Base-by-base conservation (phyloP, 495 filamentous ascomycete species). In the Copromyces sp. region DNA sequence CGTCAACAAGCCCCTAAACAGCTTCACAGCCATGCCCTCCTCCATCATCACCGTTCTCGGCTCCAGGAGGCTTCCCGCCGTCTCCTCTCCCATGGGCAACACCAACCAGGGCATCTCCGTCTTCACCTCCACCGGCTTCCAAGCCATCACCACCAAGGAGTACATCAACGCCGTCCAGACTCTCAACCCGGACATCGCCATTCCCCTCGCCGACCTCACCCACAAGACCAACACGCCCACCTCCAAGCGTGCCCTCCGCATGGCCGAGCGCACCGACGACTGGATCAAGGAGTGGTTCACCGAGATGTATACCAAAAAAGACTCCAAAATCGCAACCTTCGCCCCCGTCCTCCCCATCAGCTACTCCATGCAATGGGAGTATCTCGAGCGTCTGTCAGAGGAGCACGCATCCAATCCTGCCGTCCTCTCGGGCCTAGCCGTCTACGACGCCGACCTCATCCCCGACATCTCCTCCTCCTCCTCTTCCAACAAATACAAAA, bases 261-360 rank as follows among this genome's bases (percentile, higher is more conserved):
- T 98, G 92, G 90, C 88, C 4, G 93, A 96, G 75, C 84, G 95
- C 69, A 96, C 93, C 0, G 90, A 92, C 12, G 93, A 95, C 73
- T 85, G 95, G 74, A 94, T 93, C 0, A 89, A 90, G 75, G 83
- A 84, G 12, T 97, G 90, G 89, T 85, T 93, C 24, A 84, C 86
- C 20, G 84, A 89, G 44, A 79, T 95, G 39, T 83, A 90, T 44
- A 81, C 80, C 0, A 82, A 83, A 12, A 78, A 81, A 14, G 70
- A n/a, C 9, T 78, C 80, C 38, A 77, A 80, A 9, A 76, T 70
- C 35, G 77, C 82, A 4, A 86, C 94, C 61, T 97, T 97, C 78
- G 94, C 94, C 2, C 92, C 94, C 0, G 79, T 97, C 0, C 83
- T 97, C 14, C 93, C 94, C 2, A 82, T 97, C 9, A 84, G 89